Evolutionary conservation across 495 filamentous ascomycete species (phyloP), one percentile per base, ranked within the genome.

Genomic region (Penicillium psychrofluorescens): DNA sequence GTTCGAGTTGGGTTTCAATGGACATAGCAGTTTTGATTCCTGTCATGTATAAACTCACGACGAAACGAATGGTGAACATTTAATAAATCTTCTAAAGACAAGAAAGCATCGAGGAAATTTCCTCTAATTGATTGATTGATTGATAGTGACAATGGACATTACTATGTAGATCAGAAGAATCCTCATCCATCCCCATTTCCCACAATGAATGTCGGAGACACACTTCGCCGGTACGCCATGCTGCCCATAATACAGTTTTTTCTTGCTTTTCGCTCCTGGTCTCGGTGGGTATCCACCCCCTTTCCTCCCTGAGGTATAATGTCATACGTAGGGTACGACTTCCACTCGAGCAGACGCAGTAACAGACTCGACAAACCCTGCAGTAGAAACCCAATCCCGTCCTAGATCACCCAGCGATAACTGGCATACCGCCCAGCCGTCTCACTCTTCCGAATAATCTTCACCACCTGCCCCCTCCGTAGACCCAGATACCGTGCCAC

Each of bases 391-490:
- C 35, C n/a, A 16, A 36, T 11, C 31, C 30, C 13, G 41, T 45
- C 39, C 71, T 69, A 83, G 40, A 84, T 80, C 6, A 73, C 72
- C 79, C 79, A 84, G 41, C 80, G 71, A 58, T 84, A 84, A 65
- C 77, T 81, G 10, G 74, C 74, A 49, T 77, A 77, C 22, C 74
- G 65, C 51, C 74, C 74, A 0, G 73, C 74, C 11, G 74, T 77
- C 55, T 77, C 74, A 74, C 83, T 88, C 45, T 80, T 85, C 40
- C 92, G 74, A 41, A 98, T 94, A 53, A 98, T 98, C 80, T 98
- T 98, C 45, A 98, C 94, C 10, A 98, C 90, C 73, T 97, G 89
- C 3, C 92, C 90, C 55, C 88, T 79, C 70, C 88, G 83, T 64
- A 98, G 71, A 13, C 94, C 92, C 40, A 95, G 67, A 66, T 96